Evolutionary conservation across 192 early-diverging fungal species (phyloP), one percentile per base, ranked within the genome.

Genomic region (Mortierella hygrophila): DNA sequence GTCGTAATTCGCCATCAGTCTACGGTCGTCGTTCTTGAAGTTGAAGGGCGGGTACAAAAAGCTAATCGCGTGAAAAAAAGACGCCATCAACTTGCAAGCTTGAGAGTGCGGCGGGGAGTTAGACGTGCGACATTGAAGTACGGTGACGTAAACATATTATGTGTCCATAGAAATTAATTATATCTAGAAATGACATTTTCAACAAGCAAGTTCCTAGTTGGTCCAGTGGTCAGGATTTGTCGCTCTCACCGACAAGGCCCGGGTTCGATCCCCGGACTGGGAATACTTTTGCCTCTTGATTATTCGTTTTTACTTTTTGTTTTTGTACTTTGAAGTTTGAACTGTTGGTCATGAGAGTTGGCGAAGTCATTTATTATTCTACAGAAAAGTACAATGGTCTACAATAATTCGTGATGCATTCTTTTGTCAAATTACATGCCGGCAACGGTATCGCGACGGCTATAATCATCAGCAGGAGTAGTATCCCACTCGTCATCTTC

Each of bases 191-290:
- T 10, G 2, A 9, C 1, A 2, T 29, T 32, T 32, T 63, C 2
- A 65, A 65, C 60, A 65, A 32, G 29, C 40, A 70, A 42, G 0
- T 77, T 82, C 70, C 74, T 82, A 76, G 74, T 82, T 82, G 81
- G 75, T 82, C 75, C 81, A 76, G 75, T 82, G 81, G 75, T 82
- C 81, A 82, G 81, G 81, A 81, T 81, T 82, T 82, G 81, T 82
- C 82, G 82, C 82, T 83, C 82, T 83, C 82, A 83, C 82, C 82
- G 82, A 83, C 82, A 83, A 83, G 82, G 82, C 82, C 82, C 82
- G 82, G 82, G 82, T 83, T 83, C 82, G 82, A 83, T 83, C 82
- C 82, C 82, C 82, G 82, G 82, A 83, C 82, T 83, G 82, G 82
- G 82, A 83, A 83, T 75, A 54, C 37, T 74, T 47, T 79, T 78